Evolutionary conservation across 139 green algal genomes (phyloP).

Genomic region (Raphidocelis subcapitata): DNA sequence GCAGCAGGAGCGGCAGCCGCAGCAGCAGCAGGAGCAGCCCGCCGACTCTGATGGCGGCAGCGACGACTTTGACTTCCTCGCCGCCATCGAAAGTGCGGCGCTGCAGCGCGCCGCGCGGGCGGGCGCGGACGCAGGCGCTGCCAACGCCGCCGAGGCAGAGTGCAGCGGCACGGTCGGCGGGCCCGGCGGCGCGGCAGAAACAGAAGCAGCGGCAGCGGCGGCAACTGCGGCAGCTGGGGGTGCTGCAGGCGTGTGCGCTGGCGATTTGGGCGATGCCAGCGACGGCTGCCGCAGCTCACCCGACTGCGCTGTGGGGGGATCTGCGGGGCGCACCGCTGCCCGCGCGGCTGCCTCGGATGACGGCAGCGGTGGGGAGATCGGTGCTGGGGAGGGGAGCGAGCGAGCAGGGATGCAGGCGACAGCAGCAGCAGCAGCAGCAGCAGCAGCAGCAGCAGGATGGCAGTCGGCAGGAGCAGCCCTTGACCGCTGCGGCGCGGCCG

Average conservation of each 20-base stretch:
- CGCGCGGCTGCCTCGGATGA: slow-evolving; percentile 1
- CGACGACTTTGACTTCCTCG: not conserved
- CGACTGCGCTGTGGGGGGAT: slow-evolving; percentile 35
- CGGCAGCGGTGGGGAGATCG: slow-evolving; percentile 5
- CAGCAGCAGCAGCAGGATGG: not conserved
- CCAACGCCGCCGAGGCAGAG: not conserved
- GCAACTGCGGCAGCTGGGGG: slow-evolving; percentile 45
- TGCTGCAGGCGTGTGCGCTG: slow-evolving; percentile 7
- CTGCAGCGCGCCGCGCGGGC: not conserved
- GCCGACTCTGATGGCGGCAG: no score
- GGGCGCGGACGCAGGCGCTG: not conserved
- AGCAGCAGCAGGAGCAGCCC: slow-evolving; percentile 1
- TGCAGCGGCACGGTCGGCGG: not conserved
- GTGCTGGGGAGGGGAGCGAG: not conserved
- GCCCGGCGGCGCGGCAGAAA: not conserved
- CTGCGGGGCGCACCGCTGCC: slow-evolving; percentile 33
- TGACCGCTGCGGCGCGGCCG: not conserved
- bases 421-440: slow-evolving; percentile 1
- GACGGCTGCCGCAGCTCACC: slow-evolving; percentile 3
- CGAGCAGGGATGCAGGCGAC: not conserved
- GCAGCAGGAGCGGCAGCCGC: not conserved
- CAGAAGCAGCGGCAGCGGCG: slow-evolving; percentile 18
- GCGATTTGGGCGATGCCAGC: not conserved
- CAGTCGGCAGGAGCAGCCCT: not conserved
- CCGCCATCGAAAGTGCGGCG: not conserved